Evolutionary conservation across 2,329 filamentous ascomycete genomes (phyloP).

Genomic region (Helminthosporium solani): DNA sequence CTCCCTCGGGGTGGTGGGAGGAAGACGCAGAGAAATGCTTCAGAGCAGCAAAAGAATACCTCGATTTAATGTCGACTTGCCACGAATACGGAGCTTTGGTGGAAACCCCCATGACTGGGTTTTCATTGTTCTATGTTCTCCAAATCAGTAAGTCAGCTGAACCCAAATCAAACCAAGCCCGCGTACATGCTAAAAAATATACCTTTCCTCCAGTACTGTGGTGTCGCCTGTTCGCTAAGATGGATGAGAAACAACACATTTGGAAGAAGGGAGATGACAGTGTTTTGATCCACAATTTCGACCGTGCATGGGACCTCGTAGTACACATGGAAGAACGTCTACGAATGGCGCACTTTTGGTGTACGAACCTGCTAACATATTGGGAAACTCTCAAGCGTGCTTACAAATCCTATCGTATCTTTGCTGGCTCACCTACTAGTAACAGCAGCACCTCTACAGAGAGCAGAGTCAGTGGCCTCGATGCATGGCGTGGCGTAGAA

Average conservation of each 20-base stretch:
- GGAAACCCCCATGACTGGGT: slow-evolving; percentile 67
- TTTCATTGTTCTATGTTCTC: slow-evolving; percentile 66
- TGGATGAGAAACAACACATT: slow-evolving; percentile 63
- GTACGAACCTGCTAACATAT: neutral
- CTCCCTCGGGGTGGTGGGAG: slow-evolving; percentile 59
- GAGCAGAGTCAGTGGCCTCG: slow-evolving; percentile 29
- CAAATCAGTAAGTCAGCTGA: slow-evolving; percentile 53
- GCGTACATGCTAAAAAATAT: slow-evolving; percentile 7
- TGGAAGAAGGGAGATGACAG: slow-evolving; percentile 32
- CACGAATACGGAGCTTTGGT: slow-evolving; percentile 61
- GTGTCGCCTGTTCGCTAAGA: slow-evolving; percentile 65
- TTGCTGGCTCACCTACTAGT: neutral
- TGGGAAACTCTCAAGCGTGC: neutral
- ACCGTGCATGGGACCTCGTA: neutral
- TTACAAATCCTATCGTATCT: slow-evolving; percentile 50
- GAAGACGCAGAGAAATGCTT: slow-evolving; percentile 64
- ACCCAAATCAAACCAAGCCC: neutral
- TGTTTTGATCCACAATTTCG: slow-evolving; percentile 26
- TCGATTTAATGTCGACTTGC: slow-evolving; percentile 64
- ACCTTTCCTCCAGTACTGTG: slow-evolving; percentile 57
- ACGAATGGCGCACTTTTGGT: neutral
- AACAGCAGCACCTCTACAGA: slow-evolving; percentile 10
- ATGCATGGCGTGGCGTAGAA: slow-evolving; percentile 42
- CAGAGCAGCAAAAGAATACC: slow-evolving; percentile 61
- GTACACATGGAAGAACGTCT: neutral